Conservation (phyloP, 768 basidiomycete genomes). For the Rhizopogon vinicolor region DNA sequence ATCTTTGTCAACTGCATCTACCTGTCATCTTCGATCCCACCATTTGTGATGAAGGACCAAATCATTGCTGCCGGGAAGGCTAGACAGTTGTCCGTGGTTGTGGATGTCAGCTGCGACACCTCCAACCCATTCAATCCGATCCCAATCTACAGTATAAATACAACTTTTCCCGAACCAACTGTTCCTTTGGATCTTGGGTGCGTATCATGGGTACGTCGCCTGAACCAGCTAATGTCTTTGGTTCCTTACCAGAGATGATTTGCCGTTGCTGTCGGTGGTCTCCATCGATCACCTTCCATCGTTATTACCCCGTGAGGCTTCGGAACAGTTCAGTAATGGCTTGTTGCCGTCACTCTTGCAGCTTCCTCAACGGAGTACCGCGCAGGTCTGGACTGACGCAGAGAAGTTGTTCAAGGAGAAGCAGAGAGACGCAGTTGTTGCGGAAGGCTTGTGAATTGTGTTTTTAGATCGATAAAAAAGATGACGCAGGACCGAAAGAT, state of each 20-base stretch:
- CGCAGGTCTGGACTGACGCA: constrained; percentile 85
- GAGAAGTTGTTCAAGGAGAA: constrained; percentile 76
- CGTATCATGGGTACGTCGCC: constrained; percentile 23
- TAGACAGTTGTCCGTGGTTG: constrained; percentile 77
- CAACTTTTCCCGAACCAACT: constrained; percentile 89
- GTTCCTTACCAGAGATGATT: constrained; percentile 39
- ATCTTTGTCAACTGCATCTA: constrained; percentile 99
- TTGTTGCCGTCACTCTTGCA: constrained; percentile 80
- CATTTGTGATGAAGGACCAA: constrained; percentile 72
- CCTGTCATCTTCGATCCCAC: constrained; percentile 77
- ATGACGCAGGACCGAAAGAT: not conserved
- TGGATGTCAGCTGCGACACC: constrained; percentile 98
- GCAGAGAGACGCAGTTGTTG: constrained; percentile 46
- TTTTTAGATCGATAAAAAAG: not conserved
- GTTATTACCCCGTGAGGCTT: constrained; percentile 90
- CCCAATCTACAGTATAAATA: constrained; percentile 92
- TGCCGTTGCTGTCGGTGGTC: constrained; percentile 75
- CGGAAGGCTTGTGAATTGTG: not conserved
- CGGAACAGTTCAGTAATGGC: constrained; percentile 91
- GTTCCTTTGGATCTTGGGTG: constrained; percentile 81
- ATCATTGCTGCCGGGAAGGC: constrained; percentile 66
- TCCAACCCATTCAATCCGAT: constrained; percentile 98
- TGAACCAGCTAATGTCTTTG: not conserved
- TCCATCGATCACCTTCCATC: constrained; percentile 98
- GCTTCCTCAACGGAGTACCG: constrained; percentile 60